Base-by-base conservation (phyloP, 805 yeast genomes). In the Metschnikowia sp. region DNA sequence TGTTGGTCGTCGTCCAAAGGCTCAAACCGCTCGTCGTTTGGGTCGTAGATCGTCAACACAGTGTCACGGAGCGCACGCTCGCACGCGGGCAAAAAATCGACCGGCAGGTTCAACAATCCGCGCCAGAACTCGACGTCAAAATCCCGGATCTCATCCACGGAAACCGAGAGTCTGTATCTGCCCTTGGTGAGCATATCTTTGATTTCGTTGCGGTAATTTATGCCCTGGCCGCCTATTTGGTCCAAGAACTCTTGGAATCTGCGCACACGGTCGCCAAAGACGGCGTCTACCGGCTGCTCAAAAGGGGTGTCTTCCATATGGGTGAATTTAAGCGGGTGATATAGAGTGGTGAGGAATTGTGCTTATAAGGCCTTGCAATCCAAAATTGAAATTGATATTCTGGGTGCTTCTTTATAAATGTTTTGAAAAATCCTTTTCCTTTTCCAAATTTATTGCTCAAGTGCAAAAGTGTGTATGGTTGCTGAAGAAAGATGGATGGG, bases 21-120 rank as follows among this genome's bases (percentile, higher is more conserved):
- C 40, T 76, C 68, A 49, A 71, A 74, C 28, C 81, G 71, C 39
- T 77, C 76, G 50, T 79, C 78, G 19, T 73, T 72, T 3, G 83
- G 82, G 60, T 85, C 88, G 58, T 84, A 82, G 28, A 89, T 76
- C 0, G 91, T 82, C 61, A 79, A 67, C 10, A 91, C 88, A 10
- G 90, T 78, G 51, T 89, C 96, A 48, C 86, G 76, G 36, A 94
- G 70, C 1, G 97, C 97, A 47, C 84, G 76, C 62, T 91, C 96
- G 46, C 91, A 84, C 7, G 98, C 89, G 5, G 97, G 97, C 29
- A 92, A 70, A 57, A 65, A 91, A 45, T 89, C 96, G 1, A 95
- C 82, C 0, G 99, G 99, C 18, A 71, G 71, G 46, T 79, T 72
- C 45, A 94, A 68, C 9, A 90, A 60, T 3, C 98, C 95, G 2